phyloP scores from a whole-genome alignment of 768 basidiomycete species.

The Hemileccinum impolitum region DNA sequence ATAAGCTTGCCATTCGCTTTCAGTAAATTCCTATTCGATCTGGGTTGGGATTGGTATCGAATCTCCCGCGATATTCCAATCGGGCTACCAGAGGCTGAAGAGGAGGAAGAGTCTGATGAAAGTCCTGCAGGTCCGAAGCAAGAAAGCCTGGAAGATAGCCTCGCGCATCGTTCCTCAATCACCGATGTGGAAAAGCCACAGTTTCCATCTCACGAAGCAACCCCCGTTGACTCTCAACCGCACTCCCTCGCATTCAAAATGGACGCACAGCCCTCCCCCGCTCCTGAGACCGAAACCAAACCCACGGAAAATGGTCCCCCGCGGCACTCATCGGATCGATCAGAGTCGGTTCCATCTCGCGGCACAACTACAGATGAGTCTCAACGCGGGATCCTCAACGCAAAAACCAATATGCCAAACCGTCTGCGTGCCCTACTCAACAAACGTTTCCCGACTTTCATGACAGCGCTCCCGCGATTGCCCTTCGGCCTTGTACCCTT shows the following conservation, averaged over 20 bases:
- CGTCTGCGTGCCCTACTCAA: conserved; percentile 10
- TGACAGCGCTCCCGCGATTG: conserved; percentile 60
- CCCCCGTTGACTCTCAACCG: neutral
- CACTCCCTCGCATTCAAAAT: no score
- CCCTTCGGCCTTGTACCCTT: conserved; percentile 87
- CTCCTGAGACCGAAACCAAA: no score
- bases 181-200: neutral
- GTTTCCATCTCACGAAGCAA: conserved; percentile 4
- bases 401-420: neutral
- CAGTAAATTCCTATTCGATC: conserved; percentile 68
- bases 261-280: no score
- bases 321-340: neutral
- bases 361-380: neutral
- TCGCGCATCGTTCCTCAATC: neutral
- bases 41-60: conserved; percentile 54
- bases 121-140: neutral
- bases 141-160: neutral
- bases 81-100: neutral
- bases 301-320: neutral
- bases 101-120: neutral
- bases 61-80: conserved; percentile 26
- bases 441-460: conserved; percentile 65
- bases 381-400: neutral
- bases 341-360: neutral
- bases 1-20: conserved; percentile 80